Evolutionary conservation across 352 stramenopile genomes (phyloP).

Genomic region (Globisporangium takayamanum): DNA sequence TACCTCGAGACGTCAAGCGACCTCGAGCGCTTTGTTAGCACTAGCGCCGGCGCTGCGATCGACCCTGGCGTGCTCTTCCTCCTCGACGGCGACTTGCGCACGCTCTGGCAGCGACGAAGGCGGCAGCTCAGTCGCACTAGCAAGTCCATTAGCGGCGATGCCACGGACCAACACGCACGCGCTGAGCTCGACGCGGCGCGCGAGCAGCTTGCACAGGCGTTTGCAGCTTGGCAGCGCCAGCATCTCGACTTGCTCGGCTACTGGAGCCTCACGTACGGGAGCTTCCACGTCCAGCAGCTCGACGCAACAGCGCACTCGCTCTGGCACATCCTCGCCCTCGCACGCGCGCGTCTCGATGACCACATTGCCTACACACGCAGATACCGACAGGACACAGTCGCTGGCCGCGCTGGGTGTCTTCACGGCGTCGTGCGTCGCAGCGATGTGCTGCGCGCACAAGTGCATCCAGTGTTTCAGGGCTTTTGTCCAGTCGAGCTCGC

Average conservation of each 20-base stretch:
- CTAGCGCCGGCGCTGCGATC: constrained; percentile 9
- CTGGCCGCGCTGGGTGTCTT: constrained; percentile 14
- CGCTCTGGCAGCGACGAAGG: constrained; percentile 20
- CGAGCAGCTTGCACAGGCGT: constrained; percentile 18
- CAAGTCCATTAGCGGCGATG: background rate
- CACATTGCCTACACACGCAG: constrained; percentile 12
- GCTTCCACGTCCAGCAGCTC: constrained; percentile 41
- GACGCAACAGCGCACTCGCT: constrained; percentile 29
- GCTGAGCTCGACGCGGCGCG: constrained; percentile 8
- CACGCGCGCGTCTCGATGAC: constrained; percentile 20
- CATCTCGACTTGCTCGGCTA: constrained; percentile 38
- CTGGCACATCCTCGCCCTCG: constrained; percentile 33
- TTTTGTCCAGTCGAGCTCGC: constrained; percentile 64
- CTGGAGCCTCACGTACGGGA: constrained; percentile 42
- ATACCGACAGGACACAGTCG: constrained; percentile 24
- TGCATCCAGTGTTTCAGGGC: constrained; percentile 29
- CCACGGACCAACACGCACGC: background rate
- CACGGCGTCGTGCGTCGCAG: constrained; percentile 27
- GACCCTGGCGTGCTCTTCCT: constrained; percentile 47
- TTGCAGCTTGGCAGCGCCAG: constrained; percentile 34
- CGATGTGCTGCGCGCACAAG: constrained; percentile 18
- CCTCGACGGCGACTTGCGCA: constrained; percentile 29
- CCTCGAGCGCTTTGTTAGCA: constrained; percentile 17
- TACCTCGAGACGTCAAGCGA: constrained; percentile 29
- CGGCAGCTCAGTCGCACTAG: background rate